Conservation (phyloP, 306 rosid species). For the Rosa multiflora region DNA sequence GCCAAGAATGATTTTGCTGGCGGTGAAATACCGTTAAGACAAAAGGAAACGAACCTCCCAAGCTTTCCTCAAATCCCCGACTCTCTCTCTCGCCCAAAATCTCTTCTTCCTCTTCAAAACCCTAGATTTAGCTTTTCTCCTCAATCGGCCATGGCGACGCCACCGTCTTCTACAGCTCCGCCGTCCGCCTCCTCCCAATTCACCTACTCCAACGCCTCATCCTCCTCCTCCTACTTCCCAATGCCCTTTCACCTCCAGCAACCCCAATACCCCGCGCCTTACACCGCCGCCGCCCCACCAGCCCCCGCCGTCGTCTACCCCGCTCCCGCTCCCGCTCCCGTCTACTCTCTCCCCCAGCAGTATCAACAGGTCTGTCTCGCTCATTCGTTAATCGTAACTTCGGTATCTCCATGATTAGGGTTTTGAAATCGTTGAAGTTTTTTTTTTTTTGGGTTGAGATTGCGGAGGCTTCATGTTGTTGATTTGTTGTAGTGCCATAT, state of each 20-base stretch:
- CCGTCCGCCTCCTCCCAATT: slow-evolving; percentile 44
- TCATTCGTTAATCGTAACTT: not conserved
- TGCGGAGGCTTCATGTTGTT: not conserved
- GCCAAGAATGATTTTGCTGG: too few species aligned
- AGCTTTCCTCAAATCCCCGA: not conserved
- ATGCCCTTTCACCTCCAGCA: slow-evolving; percentile 85
- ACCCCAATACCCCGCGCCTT: slow-evolving; percentile 57
- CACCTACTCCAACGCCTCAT: slow-evolving; percentile 56
- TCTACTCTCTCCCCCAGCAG: slow-evolving; percentile 65
- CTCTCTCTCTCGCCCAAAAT: not conserved
- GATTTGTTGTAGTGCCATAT: not conserved
- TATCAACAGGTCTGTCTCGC: slow-evolving; percentile 58
- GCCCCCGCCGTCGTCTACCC: slow-evolving; percentile 40
- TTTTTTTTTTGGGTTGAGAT: not conserved
- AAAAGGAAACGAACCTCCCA: too few species aligned
- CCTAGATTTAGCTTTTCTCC: not conserved
- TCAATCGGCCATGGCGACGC: slow-evolving; percentile 47
- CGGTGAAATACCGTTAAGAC: too few species aligned
- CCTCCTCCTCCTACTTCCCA: slow-evolving; percentile 61
- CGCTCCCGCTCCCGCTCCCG: slow-evolving; percentile 37
- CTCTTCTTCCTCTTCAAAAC: slow-evolving; percentile 1
- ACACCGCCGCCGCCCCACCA: slow-evolving; percentile 35
- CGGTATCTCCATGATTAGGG: not conserved
- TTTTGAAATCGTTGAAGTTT: not conserved
- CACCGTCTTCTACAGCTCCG: slow-evolving; percentile 39